Base-by-base conservation (phyloP, 1,139 yeast genomes). In the Suhomyces terraborum region DNA sequence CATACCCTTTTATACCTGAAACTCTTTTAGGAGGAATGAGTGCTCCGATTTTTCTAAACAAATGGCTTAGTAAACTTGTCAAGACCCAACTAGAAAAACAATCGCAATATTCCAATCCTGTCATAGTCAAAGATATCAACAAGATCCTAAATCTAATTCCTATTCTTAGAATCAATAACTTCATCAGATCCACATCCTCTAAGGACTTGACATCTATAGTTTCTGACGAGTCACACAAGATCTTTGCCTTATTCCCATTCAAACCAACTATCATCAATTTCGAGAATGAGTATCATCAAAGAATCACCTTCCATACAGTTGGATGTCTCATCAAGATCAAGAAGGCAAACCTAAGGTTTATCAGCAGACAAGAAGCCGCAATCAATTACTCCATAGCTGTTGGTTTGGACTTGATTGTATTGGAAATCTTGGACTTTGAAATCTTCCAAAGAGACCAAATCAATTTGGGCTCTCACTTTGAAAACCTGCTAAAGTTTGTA, bases 361-460 rank as follows among this genome's bases (percentile, higher is more conserved):
- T 37, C 4, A 40, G 40, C 20, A 32, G 45, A 8, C 14, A 18
- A 17, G 31, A 30, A 16, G 38, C 41, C 2, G 14, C 17, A 4
- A 23, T 22, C 4, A 30, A 41, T 14, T 48, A 27, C 32, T 32
- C 23, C 4, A 25, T 32, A 6, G 14, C 22, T 3, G 23, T 29
- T 5, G 28, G 34, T 10, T 12, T 43, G 7, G 62, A 57, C 35
- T 44, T 59, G 4, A 53, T 56, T 1, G 52, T 61, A 7, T 36
- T 68, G 22, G 66, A 65, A 29, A 44, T 68, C 0, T 30, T 47
- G 3, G 60, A 56, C 7, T 56, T 69, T 35, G 59, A 55, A 2
- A 46, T 67, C 8, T 66, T 62, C 40, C 64, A 56, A 40, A 43
- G 64, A 31, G 73, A 67, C 42, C 67, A 64, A 36, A 46, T 57